phyloP scores from a whole-genome alignment of 345 rosid species.

The Populus euphratica region DNA sequence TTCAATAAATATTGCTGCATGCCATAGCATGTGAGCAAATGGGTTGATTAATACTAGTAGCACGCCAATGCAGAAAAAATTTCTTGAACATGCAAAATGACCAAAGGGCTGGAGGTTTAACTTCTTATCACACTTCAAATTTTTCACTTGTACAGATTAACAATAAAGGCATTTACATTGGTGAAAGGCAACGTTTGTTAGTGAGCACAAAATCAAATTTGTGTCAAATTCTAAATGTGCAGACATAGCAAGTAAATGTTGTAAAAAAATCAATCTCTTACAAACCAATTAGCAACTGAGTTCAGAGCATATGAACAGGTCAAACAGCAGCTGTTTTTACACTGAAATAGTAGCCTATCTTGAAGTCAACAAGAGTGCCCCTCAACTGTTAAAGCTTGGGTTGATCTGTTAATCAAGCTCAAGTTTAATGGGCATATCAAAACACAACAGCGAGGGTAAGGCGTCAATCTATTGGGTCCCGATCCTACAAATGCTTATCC shows the following conservation, averaged over 20 bases:
- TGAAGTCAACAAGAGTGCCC: background rate
- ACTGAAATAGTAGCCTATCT: background rate
- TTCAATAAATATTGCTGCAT: constrained; percentile 67
- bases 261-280: background rate
- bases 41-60: constrained; percentile 5
- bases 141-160: background rate
- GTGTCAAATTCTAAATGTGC: background rate
- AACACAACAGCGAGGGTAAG: background rate
- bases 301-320: background rate
- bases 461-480: background rate
- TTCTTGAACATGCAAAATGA: background rate
- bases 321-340: background rate
- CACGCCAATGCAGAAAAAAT: background rate
- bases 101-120: background rate
- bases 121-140: background rate
- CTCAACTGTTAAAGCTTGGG: background rate
- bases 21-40: constrained; percentile 8
- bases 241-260: background rate
- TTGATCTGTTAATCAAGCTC: background rate
- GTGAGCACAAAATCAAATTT: too few species aligned
- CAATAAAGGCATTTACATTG: background rate
- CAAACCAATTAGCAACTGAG: background rate
- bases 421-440: background rate
- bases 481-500: background rate
- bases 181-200: background rate